Base-by-base conservation (phyloP, 345 rosid species). In the Iberis pinnata region DNA sequence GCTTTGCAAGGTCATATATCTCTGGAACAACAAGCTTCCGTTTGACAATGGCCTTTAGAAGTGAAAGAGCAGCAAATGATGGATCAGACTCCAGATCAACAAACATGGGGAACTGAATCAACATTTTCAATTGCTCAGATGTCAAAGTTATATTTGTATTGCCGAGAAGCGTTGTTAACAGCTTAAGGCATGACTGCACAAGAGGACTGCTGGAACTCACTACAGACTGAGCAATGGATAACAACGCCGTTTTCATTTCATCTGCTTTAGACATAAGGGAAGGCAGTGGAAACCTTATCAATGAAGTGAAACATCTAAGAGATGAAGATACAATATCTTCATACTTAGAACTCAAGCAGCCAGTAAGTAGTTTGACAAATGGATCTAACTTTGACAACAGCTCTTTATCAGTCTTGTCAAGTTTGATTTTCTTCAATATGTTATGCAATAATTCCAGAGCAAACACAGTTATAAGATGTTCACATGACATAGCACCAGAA, bases 91-190 rank as follows among this genome's bases (percentile, higher is more conserved):
- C 93, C 40, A 88, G 80, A 68, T 92, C 95, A 49, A 73, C 76
- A 77, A 92, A 92, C 60, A 88, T 43, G 10, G 97, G 98, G 66
- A 85, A 85, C 70, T 73, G 82, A 64, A 88, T 73, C 56, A 88
- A 69, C 58, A 77, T 44, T 49, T 67, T 81, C 31, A 85, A 45
- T 60, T 92, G 93, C 53, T 85, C 90, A 2, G 82, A 62, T 22
- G 98, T 81, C 47, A 88, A 83, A 43, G 79, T 76, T 9, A 83
- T 71, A 15, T 62, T 71, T 17, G 76, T 68, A 62, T 76, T 81
- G 43, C 61, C 69, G 25, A 92, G 78, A 61, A 92, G 93, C 31
- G 66, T 85, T 19, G 83, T 88, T 65, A 92, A 73, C 75, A 92
- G 74, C 70, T 71, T 83, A 27, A 92, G 78, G 60, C 97, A 85